Evolutionary conservation across 176 grass and related monocot species (phyloP), one percentile per base, ranked within the genome.

Genomic region (barley (Hordeum vulgare)): DNA sequence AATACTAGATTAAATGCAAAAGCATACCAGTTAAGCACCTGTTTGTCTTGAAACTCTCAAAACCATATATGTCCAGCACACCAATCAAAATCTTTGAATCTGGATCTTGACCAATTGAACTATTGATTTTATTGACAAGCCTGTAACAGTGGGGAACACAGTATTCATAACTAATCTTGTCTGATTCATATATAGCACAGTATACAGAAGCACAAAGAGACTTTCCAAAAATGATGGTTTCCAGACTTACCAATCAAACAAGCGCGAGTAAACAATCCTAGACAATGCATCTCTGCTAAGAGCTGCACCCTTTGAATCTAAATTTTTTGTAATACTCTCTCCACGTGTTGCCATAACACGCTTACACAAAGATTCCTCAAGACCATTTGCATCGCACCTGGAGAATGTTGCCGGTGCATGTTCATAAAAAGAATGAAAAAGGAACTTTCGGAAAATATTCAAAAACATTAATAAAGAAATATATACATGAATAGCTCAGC

Each of bases 31-130:
- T 84, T 93, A 95, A 98, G 96, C 96, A 98, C 96, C 96, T 98
- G 96, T 98, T 98, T 88, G 96, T 98, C 92, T 95, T 95, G 92
- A 98, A 98, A 98, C 96, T 95, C 82, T 98, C 96, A 28, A 98
- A 98, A 71, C 96, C 96, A 91, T 98, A 98, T 86, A 98, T 98
- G 87, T 98, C 96, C 75, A 98, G 79, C 54, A 98, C 96, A 61
- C 96, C 96, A 83, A 98, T 98, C 76, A 98, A 87, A 93, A 86
- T 86, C 67, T 98, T 98, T 86, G 96, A 98, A 28, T 98, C 64
- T 35, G 92, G 89, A 88, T 98, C 96, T 93, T 98, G 96, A 82
- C 96, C 96, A 78, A 98, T 95, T 73, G 89, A 91, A 20, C 51
- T 77, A 70, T 98, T 98, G 77, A 98, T 98, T 90, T 82, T 98